A percentile compares a stretch with the other conserved stretches of the same genome.
These are phyloP conservation scores for Oropetium thomaeum DNA, from an alignment of 176 grass and related monocot species.

Conservation along the genomic window DNA sequence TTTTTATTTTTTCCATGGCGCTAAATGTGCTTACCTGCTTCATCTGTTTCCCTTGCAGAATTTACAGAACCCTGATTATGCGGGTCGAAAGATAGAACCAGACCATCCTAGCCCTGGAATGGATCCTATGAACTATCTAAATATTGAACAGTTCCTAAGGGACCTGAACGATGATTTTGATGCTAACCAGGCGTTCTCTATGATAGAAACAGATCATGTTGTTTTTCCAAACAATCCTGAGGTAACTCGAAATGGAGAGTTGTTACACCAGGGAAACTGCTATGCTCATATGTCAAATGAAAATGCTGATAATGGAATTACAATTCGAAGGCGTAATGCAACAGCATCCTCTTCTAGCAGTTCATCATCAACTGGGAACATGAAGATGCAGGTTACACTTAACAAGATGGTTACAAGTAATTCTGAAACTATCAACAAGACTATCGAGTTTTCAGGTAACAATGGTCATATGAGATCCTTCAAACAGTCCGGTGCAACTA, in stretches of 20 bases:
- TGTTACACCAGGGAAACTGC: slow-evolving; percentile 6
- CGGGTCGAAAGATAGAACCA: slow-evolving; percentile 40
- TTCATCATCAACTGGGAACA: background rate
- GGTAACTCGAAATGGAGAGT: slow-evolving; percentile 16
- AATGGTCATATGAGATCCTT: slow-evolving; percentile 18
- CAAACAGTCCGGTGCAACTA: slow-evolving; percentile 26
- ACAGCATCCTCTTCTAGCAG: background rate
- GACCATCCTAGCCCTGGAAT: slow-evolving; percentile 32
- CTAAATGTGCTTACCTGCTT: background rate
- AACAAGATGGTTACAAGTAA: slow-evolving; percentile 62
- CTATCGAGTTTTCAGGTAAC: slow-evolving; percentile 41
- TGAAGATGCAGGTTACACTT: slow-evolving; percentile 47
- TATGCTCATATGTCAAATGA: slow-evolving; percentile 8
- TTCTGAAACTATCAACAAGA: slow-evolving; percentile 56
- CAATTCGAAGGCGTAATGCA: slow-evolving; percentile 10
- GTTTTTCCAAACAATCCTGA: background rate
- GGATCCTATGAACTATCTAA: slow-evolving; percentile 49
- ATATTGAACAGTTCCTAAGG: slow-evolving; percentile 51
- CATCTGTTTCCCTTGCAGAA: slow-evolving; percentile 22
- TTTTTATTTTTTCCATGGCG: background rate
- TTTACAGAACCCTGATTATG: slow-evolving; percentile 30
- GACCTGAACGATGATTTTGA: slow-evolving; percentile 20
- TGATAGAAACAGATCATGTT: background rate
- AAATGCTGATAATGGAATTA: slow-evolving; percentile 45
- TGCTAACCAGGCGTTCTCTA: background rate